A percentile compares a stretch with the other conserved stretches of the same genome.
These are phyloP conservation scores for Exophiala mesophila DNA, from an alignment of 2,329 filamentous ascomycete genomes.

Conservation along the genomic window DNA sequence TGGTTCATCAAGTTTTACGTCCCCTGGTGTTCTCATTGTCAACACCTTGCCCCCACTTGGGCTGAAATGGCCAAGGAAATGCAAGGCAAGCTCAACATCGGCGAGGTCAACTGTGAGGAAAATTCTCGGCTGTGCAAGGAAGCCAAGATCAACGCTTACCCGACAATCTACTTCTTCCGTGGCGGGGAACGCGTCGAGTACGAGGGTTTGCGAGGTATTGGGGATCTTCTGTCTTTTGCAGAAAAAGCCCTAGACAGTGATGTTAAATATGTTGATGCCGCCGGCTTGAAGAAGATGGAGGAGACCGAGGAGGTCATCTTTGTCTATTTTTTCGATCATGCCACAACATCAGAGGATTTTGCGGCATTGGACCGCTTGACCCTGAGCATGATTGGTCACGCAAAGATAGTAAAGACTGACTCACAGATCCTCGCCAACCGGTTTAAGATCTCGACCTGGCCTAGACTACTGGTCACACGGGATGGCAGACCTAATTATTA, in stretches of 20 bases:
- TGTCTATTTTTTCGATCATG: slow-evolving; percentile 95
- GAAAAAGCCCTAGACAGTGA: slow-evolving; percentile 78
- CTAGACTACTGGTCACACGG: slow-evolving; percentile 81
- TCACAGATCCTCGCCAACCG: slow-evolving; percentile 69
- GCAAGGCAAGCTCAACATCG: slow-evolving; percentile 83
- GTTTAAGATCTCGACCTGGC: slow-evolving; percentile 96
- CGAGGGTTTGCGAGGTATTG: slow-evolving; percentile 81
- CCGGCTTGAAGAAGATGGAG: slow-evolving; percentile 74
- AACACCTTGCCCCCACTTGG: slow-evolving; percentile 88
- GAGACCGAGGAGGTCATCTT: slow-evolving; percentile 94
- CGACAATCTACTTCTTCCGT: slow-evolving; percentile 88
- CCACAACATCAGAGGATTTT: slow-evolving; percentile 90
- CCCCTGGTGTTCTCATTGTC: slow-evolving; percentile 95
- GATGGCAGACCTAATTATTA: slow-evolving; percentile 90
- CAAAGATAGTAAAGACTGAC: slow-evolving; percentile 85
- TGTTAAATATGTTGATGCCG: slow-evolving; percentile 74
- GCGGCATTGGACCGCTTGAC: slow-evolving; percentile 79
- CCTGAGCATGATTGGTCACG: slow-evolving; percentile 82
- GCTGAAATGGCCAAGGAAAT: slow-evolving; percentile 83
- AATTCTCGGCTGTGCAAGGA: slow-evolving; percentile 91
- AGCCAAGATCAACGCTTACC: slow-evolving; percentile 71
- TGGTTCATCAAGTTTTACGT: slow-evolving; percentile 99
- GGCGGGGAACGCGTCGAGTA: slow-evolving; percentile 91
- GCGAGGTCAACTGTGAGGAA: slow-evolving; percentile 90
- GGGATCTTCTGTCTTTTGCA: slow-evolving; percentile 81